Percentiles rank a stretch among this genome's conserved stretches.
Conservation (phyloP, 805 yeast genomes). For the Suhomyces xylopsoci region DNA sequence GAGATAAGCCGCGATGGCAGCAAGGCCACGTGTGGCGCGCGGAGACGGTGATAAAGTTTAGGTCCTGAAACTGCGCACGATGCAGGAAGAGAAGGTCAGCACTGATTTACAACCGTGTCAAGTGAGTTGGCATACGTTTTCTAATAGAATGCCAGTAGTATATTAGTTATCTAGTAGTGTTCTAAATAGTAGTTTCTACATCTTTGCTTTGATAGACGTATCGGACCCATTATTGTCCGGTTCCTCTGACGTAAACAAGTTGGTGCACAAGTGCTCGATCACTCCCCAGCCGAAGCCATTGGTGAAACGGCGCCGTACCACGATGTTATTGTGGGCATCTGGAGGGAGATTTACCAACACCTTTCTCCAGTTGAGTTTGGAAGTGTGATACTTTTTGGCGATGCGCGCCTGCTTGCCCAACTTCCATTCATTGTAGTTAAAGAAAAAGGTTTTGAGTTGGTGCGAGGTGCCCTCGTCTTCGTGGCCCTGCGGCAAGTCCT, state of each 20-base stretch:
- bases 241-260: constrained; percentile 15
- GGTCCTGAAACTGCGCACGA: background rate
- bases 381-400: constrained; percentile 40
- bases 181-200: background rate
- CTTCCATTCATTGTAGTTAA: constrained; percentile 33
- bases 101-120: no score
- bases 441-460: constrained; percentile 12
- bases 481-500: constrained; percentile 22
- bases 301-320: constrained; percentile 41
- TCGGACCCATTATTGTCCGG: constrained; percentile 4
- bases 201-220: background rate
- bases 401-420: constrained; percentile 38
- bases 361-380: constrained; percentile 41
- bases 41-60: background rate
- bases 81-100: background rate
- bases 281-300: constrained; percentile 50
- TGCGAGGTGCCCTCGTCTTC: constrained; percentile 14
- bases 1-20: constrained; percentile 1
- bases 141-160: background rate
- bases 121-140: no score
- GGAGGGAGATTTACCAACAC: constrained; percentile 43
- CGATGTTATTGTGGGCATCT: constrained; percentile 46
- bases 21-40: constrained; percentile 1
- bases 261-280: constrained; percentile 36
- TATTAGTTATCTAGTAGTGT: background rate